phyloP scores from a whole-genome alignment of 2,329 filamentous ascomycete species.

The Stagonosporopsis chrysanthemi region DNA sequence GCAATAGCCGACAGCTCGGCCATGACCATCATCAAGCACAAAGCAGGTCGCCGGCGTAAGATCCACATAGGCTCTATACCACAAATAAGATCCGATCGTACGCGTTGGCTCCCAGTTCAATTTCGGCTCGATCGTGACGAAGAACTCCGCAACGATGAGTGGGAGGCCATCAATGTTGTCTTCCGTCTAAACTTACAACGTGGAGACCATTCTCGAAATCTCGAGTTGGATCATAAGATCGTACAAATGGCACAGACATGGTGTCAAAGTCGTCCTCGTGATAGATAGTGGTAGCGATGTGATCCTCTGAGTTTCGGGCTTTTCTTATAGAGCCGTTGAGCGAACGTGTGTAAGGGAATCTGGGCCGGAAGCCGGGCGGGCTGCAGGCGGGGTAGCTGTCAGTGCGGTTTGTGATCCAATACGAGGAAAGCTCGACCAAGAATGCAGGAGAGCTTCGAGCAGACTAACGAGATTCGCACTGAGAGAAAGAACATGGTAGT shows the following conservation, averaged over 20 bases:
- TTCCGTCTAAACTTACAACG: constrained; percentile 19
- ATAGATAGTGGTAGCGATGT: neutral
- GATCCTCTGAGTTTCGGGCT: neutral
- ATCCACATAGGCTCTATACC: constrained; percentile 45
- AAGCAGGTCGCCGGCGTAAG: constrained; percentile 43
- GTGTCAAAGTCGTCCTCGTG: neutral
- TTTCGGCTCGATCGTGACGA: constrained; percentile 30
- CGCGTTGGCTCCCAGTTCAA: constrained; percentile 38
- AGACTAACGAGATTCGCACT: neutral
- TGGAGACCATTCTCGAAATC: constrained; percentile 30
- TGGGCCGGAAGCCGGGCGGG: neutral
- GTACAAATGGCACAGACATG: constrained; percentile 27
- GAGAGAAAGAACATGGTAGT: neutral
- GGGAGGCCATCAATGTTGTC: neutral
- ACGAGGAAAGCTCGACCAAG: neutral
- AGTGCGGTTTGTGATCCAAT: neutral
- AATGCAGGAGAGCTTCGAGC: no score
- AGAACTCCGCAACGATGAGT: constrained; percentile 28
- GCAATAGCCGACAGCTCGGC: constrained; percentile 49
- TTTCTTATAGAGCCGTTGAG: neutral
- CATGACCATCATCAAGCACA: constrained; percentile 46
- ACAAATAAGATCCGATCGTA: constrained; percentile 42
- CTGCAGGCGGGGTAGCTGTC: neutral
- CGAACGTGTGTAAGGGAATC: neutral
- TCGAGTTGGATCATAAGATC: constrained; percentile 24